These are phyloP conservation scores for Alternaria sp. DNA, from an alignment of 2,329 filamentous ascomycete species.

Conservation along the genomic window DNA sequence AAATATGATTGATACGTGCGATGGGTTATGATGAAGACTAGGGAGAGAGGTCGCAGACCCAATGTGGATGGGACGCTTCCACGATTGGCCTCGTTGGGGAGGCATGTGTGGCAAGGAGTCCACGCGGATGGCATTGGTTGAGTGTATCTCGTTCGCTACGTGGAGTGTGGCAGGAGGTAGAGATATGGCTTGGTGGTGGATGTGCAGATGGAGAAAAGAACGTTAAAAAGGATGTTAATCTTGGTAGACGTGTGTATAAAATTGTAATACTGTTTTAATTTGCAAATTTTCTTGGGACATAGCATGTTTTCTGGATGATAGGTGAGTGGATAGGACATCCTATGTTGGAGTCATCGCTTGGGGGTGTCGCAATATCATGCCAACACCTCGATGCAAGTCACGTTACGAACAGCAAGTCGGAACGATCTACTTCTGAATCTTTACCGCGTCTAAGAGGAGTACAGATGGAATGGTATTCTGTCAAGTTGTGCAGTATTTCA, in stretches of 20 bases:
- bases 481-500: no score
- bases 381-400: neutral
- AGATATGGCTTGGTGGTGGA: no score
- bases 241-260: neutral
- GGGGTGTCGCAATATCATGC: rapidly evolving
- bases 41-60: neutral
- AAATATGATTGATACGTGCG: neutral
- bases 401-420: neutral
- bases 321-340: neutral
- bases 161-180: neutral
- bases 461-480: neutral
- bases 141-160: neutral
- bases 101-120: neutral
- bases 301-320: neutral
- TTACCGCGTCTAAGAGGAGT: rapidly evolving
- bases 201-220: neutral
- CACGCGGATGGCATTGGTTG: neutral
- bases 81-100: neutral
- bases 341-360: rapidly evolving
- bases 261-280: neutral
- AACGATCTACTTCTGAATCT: rapidly evolving
- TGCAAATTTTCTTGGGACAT: no score
- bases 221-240: neutral
- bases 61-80: neutral
- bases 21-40: rapidly evolving